Base-by-base conservation (phyloP, 345 rosid genomes). In the Chamaenerion angustifolium region DNA sequence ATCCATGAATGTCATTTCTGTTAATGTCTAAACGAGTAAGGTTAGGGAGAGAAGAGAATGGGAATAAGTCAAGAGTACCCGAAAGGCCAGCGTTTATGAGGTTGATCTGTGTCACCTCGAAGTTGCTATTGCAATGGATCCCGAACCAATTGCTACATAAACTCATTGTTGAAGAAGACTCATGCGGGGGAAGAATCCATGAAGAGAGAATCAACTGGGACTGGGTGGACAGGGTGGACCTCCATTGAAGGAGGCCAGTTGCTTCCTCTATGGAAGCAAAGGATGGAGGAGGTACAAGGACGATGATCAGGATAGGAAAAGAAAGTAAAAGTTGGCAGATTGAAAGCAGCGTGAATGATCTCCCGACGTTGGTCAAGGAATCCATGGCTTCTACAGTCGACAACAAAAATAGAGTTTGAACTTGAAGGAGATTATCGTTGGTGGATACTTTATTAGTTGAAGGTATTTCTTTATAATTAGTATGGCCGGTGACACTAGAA, bases 221-320 rank as follows among this genome's bases (percentile, higher is more conserved):
- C 37, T 49, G 57, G 51, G 40, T 44, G 1, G 16, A 10, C 40
- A 71, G 64, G 49, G 54, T 67, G 11, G 59, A 41, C 40, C 43
- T 64, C 77, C 77, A 68, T 17, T 58, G 45, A 17, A 68, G 63
- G 25, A 72, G 66, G 14, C 65, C 63, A 1, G 16, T 9, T 14
- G 51, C 65, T 49, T 64, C 64, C 6, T 53, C 40, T 0, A 10
- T 5, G 15, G 50, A 23, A 15, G 42, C 25, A 6, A 51, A 49
- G 27, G 48, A 18, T 4, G 21, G 12, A 25, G 43, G 12, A 12
- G 56, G 47, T 21, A 21, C 25, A n/a, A n/a, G n/a, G n/a, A n/a
- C n/a, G n/a, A n/a, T n/a, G n/a, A n/a, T n/a, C n/a, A n/a, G n/a
- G n/a, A n/a, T n/a, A n/a, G n/a, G n/a, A n/a, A n/a, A n/a, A n/a